phyloP scores from a whole-genome alignment of 768 basidiomycete species.

The Hypsizygus marmoreus region DNA sequence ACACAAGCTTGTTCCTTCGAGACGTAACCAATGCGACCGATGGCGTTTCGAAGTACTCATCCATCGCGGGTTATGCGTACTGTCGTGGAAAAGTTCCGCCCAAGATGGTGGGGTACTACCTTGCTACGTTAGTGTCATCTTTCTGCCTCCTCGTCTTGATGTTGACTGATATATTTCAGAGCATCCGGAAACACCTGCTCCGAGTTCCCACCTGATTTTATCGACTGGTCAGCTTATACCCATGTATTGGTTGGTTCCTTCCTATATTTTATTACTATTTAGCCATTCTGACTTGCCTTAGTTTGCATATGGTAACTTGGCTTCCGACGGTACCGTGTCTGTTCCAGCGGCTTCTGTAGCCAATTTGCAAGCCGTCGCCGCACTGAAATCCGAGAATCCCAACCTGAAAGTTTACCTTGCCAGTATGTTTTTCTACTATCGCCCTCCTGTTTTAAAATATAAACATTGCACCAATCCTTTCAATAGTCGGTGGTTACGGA shows the following conservation, averaged over 20 bases:
- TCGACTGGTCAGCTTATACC: slow-evolving; percentile 5
- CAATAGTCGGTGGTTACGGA: slow-evolving; percentile 10
- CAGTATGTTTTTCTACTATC: background rate
- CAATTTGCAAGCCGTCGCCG: background rate
- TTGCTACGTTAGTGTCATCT: too few species aligned
- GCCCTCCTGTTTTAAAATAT: too few species aligned
- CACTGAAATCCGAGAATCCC: slow-evolving; percentile 1
- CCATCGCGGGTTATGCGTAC: too few species aligned
- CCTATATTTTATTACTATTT: background rate
- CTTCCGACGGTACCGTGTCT: slow-evolving; percentile 3
- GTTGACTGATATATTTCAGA: too few species aligned
- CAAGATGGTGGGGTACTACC: too few species aligned
- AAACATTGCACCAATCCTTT: background rate
- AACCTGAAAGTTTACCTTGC: slow-evolving; percentile 1
- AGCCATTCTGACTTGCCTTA: background rate
- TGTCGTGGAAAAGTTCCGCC: too few species aligned
- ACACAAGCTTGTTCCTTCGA: too few species aligned
- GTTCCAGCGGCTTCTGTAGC: background rate
- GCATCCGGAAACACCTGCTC: too few species aligned
- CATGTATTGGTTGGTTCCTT: background rate
- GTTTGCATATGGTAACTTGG: background rate
- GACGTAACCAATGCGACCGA: too few species aligned
- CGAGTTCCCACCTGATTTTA: too few species aligned
- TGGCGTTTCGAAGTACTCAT: too few species aligned
- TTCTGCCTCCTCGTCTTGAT: too few species aligned